Conservation (phyloP, 352 stramenopile genomes). For the Globisporangium radiosum region DNA sequence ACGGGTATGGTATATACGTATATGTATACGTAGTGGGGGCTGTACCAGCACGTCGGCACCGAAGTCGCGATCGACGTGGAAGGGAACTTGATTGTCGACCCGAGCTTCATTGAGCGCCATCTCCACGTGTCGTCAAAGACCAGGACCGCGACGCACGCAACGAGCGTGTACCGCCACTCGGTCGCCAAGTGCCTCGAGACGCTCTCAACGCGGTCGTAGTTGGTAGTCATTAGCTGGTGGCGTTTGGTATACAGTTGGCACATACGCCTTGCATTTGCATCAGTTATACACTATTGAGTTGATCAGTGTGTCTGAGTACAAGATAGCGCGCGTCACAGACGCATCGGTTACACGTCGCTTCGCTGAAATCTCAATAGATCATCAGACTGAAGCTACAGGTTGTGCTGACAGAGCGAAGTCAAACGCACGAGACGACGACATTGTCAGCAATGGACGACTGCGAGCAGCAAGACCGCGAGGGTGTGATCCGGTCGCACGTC, state of each 20-base stretch:
- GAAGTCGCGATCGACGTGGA: constrained; percentile 60
- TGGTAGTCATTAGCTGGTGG: too few species aligned
- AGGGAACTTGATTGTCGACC: constrained; percentile 79
- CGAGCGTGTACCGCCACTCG: constrained; percentile 55
- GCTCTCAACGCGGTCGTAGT: constrained; percentile 17
- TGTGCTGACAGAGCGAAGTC: background rate
- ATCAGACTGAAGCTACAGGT: too few species aligned
- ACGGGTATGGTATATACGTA: too few species aligned
- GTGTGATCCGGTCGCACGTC: constrained; percentile 52
- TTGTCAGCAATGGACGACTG: constrained; percentile 17
- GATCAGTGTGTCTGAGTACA: too few species aligned
- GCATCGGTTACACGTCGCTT: too few species aligned
- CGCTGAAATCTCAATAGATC: too few species aligned
- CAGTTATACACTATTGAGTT: too few species aligned
- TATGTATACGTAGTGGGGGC: constrained; percentile 36
- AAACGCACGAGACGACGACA: background rate
- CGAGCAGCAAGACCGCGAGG: constrained; percentile 27
- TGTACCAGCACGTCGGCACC: constrained; percentile 72
- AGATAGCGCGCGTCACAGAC: too few species aligned
- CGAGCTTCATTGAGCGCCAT: constrained; percentile 74
- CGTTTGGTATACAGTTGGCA: too few species aligned
- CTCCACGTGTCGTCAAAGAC: constrained; percentile 62
- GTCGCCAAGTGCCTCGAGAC: constrained; percentile 63
- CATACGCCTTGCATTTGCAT: too few species aligned
- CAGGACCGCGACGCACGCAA: constrained; percentile 56